These are phyloP conservation scores for Hyphodiscus sp. DNA, from an alignment of 2,329 filamentous ascomycete genomes.

Conservation along the genomic window DNA sequence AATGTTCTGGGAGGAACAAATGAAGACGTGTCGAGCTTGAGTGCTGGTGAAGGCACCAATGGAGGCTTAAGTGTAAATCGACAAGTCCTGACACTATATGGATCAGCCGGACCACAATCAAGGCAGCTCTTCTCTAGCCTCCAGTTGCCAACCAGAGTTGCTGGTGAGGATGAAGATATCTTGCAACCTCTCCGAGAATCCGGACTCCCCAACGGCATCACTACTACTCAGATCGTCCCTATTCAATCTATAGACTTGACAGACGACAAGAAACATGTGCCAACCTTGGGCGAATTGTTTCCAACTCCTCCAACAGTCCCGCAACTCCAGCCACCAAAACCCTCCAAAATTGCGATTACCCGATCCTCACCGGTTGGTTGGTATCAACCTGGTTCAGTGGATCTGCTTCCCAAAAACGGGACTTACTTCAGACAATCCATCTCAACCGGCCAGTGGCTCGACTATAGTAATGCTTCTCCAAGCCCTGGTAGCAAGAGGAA, in stretches of 20 bases:
- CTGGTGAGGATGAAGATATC: conserved; percentile 24
- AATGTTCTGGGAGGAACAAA: conserved; percentile 27
- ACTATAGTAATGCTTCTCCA: conserved; percentile 59
- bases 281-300: conserved; percentile 69
- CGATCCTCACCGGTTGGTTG: conserved; percentile 43
- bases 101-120: conserved; percentile 61
- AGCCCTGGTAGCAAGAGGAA: conserved; percentile 51
- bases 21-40: conserved; percentile 12
- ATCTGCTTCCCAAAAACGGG: conserved; percentile 34
- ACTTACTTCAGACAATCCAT: conserved; percentile 62
- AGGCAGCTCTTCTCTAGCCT: conserved; percentile 84
- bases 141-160: conserved; percentile 44
- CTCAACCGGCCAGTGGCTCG: conserved; percentile 62
- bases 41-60: conserved; percentile 27
- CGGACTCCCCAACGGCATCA: conserved; percentile 68
- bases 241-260: conserved; percentile 34
- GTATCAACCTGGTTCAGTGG: conserved; percentile 32
- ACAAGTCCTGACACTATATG: conserved; percentile 69
- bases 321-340: conserved; percentile 64
- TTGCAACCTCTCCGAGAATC: conserved; percentile 51
- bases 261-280: conserved; percentile 46
- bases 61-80: conserved; percentile 39
- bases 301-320: conserved; percentile 60
- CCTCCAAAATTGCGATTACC: conserved; percentile 63
- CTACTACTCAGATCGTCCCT: conserved; percentile 59